Evolutionary conservation across 768 basidiomycete genomes (phyloP).

Genomic region (Leccinum pellstonianum): DNA sequence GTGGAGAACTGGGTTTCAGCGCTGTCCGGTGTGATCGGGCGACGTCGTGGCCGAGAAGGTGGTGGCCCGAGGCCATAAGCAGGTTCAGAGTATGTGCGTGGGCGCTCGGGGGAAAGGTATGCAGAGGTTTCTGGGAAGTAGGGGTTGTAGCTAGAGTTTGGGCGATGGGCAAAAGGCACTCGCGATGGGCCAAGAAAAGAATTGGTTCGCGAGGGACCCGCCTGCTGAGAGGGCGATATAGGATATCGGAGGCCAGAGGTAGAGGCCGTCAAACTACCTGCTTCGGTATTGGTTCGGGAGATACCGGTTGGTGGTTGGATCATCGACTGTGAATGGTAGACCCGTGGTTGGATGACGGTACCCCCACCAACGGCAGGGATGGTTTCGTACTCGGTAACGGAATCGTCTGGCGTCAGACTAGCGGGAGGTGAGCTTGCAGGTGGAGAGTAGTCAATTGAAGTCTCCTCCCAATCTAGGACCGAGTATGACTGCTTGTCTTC

Average conservation of each 20-base stretch:
- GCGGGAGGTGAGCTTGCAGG: constrained; percentile 45
- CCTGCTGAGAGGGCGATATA: constrained; percentile 8
- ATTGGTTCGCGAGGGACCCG: constrained; percentile 33
- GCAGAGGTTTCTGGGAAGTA: constrained; percentile 10
- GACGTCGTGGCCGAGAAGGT: constrained; percentile 24
- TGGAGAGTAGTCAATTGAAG: constrained; percentile 45
- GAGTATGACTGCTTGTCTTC: constrained; percentile 49
- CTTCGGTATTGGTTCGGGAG: constrained; percentile 36
- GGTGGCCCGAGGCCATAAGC: constrained; percentile 22
- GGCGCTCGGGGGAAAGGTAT: constrained; percentile 2
- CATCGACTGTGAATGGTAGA: constrained; percentile 82
- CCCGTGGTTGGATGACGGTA: constrained; percentile 77
- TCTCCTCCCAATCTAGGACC: constrained; percentile 69
- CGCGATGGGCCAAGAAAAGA: constrained; percentile 9
- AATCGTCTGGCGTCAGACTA: constrained; percentile 44
- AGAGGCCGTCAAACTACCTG: constrained; percentile 48
- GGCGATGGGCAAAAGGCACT: constrained; percentile 14
- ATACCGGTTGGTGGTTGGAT: constrained; percentile 47
- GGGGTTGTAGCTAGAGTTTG: constrained; percentile 25
- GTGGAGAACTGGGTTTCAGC: constrained; percentile 48
- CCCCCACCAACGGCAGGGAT: constrained; percentile 93
- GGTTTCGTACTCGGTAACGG: constrained; percentile 72
- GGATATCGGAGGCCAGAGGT: constrained; percentile 1
- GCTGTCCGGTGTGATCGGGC: constrained; percentile 52
- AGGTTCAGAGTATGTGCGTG: constrained; percentile 19